Base-by-base conservation (phyloP, 257 asterid genomes). In the Prunella vulgaris region DNA sequence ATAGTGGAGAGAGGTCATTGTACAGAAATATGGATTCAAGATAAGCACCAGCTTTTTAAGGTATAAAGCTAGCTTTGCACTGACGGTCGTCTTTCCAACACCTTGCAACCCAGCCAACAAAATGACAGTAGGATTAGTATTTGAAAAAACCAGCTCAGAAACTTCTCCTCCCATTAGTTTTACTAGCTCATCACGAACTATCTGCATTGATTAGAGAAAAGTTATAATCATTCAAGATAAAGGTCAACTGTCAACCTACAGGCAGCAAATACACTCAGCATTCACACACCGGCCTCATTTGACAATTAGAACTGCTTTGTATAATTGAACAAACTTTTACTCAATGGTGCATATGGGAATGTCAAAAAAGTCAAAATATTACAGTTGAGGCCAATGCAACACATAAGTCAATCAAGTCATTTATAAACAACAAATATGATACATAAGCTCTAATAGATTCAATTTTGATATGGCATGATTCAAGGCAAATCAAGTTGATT, bases 81-180 rank as follows among this genome's bases (percentile, higher is more conserved):
- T 66, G 77, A 93, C 97, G n/a, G 99, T 90, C 48, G 99, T 93
- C 86, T 93, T 93, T 75, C 99, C 99, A 82, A 93, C 99, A 81
- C 99, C 97, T 87, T 93, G 99, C 77, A 93, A 76, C 66, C 99
- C 97, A 27, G 99, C 99, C 83, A 93, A 84, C 75, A 93, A 77
- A 77, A 93, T 90, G 53, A 90, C 87, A 46, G 96, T 90, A 18
- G 99, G 99, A 38, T 75, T 83, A 60, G 87, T 81, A 70, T 89
- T 90, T 52, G 96, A 89, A 78, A 78, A 90, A 12, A 76, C 88
- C 72, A 93, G 87, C 78, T 93, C 99, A 60, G 99, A 86, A 69
- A 93, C 97, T 78, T 88, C 95, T 76, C 96, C 96, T 35, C 99
- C 99, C 99, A 93, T 93, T 67, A 93, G 80, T 54, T 85, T 84